A percentile compares a stretch with the other conserved stretches of the same genome.
Conservation (phyloP, 2,329 filamentous ascomycete species). For the Albophoma yamanashiensis region DNA sequence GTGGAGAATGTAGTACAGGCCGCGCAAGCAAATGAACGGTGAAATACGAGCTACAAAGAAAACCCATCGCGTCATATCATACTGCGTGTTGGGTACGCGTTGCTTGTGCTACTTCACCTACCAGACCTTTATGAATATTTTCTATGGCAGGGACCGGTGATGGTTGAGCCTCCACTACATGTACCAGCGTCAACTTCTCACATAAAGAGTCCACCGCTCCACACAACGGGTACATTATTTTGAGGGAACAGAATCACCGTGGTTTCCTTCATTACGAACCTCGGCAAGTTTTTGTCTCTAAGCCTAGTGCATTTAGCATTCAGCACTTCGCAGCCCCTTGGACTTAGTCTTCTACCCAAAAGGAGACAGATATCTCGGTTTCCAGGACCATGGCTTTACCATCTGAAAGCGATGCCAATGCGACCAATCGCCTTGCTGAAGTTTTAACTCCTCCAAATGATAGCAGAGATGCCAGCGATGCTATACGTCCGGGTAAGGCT, state of each 20-base stretch:
- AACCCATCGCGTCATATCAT: background rate
- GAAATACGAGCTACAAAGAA: background rate
- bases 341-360: background rate
- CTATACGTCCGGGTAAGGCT: background rate
- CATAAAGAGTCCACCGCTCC: background rate
- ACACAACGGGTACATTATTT: background rate
- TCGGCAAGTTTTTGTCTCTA: background rate
- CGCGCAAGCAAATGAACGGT: background rate
- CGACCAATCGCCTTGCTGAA: background rate
- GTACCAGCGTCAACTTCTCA: background rate
- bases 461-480: background rate
- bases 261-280: background rate
- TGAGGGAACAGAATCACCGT: background rate
- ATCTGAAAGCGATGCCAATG: background rate
- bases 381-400: background rate
- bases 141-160: background rate
- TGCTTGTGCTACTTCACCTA: background rate
- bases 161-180: background rate
- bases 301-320: background rate
- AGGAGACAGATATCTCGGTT: background rate
- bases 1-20: background rate
- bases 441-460: background rate
- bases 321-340: background rate
- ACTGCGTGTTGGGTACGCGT: background rate
- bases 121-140: background rate